phyloP scores from a whole-genome alignment of 306 rosid genomes.

The Castanospermum australe region DNA sequence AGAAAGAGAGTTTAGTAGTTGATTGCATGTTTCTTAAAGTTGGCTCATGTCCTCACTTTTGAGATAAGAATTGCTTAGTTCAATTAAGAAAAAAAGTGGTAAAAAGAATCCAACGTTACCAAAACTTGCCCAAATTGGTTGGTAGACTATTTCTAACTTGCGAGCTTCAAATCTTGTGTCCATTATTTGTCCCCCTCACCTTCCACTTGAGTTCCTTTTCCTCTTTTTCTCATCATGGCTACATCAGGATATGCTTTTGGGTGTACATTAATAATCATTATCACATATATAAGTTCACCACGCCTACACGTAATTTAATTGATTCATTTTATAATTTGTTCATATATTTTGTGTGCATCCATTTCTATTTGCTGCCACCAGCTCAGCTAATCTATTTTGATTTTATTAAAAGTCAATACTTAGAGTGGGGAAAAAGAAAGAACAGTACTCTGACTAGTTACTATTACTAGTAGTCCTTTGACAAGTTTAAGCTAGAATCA shows the following conservation, averaged over 20 bases:
- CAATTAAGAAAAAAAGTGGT: background rate
- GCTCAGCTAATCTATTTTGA: background rate
- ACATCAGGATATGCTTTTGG: background rate
- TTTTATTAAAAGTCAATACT: background rate
- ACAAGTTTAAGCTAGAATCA: too few relatives aligned
- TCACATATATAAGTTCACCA: background rate
- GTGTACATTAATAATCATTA: background rate
- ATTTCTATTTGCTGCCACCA: background rate
- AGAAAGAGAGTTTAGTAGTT: background rate
- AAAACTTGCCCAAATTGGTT: background rate
- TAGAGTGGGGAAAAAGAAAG: too few relatives aligned
- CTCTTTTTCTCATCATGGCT: background rate
- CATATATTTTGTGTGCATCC: background rate
- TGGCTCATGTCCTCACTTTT: background rate
- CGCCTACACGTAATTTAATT: background rate
- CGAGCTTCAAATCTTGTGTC: background rate
- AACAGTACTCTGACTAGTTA: too few relatives aligned
- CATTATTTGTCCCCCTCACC: slow-evolving; percentile 3
- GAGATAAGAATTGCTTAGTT: background rate
- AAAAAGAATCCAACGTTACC: background rate
- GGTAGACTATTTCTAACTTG: background rate
- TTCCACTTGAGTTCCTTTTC: background rate
- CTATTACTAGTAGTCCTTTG: too few relatives aligned
- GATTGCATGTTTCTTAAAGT: slow-evolving; percentile 14
- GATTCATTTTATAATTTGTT: background rate